Conservation (phyloP, 192 early-diverging fungal species). For the Fimicolochytrium jonesii region DNA sequence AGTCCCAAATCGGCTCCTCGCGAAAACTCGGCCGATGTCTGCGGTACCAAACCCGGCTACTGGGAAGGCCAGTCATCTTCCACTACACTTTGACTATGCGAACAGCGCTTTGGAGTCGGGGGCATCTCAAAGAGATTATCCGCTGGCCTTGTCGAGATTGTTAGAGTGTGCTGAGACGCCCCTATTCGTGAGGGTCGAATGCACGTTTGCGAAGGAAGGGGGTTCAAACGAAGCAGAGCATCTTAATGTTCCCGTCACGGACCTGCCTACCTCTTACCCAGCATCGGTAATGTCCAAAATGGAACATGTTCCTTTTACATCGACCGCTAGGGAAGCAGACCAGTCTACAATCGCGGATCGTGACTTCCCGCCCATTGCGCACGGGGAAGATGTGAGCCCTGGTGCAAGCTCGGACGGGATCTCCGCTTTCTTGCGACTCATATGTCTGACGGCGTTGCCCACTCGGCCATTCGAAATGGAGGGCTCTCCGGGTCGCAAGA, state of each 20-base stretch:
- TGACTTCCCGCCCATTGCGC: background rate
- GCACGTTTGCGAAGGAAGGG: conserved; percentile 57
- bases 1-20: no score
- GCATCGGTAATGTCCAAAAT: no score
- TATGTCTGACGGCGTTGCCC: conserved; percentile 53
- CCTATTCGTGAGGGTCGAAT: conserved; percentile 66
- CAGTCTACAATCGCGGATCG: background rate
- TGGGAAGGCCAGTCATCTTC: no score
- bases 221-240: conserved; percentile 48
- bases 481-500: no score
- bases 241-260: conserved; percentile 45
- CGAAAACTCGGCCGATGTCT: no score
- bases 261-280: conserved; percentile 66
- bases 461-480: no score
- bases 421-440: conserved; percentile 59
- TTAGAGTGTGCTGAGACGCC: conserved; percentile 61
- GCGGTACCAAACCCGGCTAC: no score
- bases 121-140: no score
- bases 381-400: conserved; percentile 33
- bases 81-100: no score
- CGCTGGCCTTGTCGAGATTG: background rate
- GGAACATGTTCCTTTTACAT: no score
- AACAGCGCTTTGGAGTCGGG: no score
- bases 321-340: background rate
- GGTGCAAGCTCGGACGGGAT: conserved; percentile 67